Conservation (phyloP, 164 flowering plant genomes). For the Stephania japonica region DNA sequence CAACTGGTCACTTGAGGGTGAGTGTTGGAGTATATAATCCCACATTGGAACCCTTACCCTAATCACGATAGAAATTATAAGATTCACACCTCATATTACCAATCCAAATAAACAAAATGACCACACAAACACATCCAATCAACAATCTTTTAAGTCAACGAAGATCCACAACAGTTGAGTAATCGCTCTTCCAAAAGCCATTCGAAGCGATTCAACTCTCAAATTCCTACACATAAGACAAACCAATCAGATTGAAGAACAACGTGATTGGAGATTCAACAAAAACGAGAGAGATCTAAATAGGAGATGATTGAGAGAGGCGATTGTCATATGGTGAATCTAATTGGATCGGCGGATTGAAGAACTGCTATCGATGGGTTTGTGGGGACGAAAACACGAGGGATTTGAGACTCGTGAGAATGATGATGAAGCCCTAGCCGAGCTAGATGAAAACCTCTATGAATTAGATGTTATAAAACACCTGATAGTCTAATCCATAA, state of each 20-base stretch:
- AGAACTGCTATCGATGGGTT: neutral
- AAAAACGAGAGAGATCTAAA: constrained; percentile 2
- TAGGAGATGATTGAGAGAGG: neutral
- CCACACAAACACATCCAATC: neutral
- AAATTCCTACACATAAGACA: neutral
- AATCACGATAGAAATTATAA: too few relatives aligned
- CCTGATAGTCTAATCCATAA: too few relatives aligned
- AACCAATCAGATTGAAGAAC: neutral
- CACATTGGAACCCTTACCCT: too few relatives aligned
- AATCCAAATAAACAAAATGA: too few relatives aligned
- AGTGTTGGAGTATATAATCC: too few relatives aligned
- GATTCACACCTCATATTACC: too few relatives aligned
- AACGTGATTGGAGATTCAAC: neutral
- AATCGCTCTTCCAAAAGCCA: constrained; percentile 31
- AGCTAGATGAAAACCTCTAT: too few relatives aligned
- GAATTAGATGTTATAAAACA: too few relatives aligned
- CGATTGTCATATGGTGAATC: neutral
- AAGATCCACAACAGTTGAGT: constrained; percentile 10
- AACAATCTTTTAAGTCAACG: neutral
- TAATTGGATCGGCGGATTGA: neutral
- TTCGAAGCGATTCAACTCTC: neutral
- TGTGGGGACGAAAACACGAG: neutral
- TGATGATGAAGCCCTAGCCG: too few relatives aligned
- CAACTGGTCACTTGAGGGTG: too few relatives aligned
- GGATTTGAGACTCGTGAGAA: neutral